phyloP scores from a whole-genome alignment of 352 stramenopile species.

The Phytopythium cucurbitacearum region DNA sequence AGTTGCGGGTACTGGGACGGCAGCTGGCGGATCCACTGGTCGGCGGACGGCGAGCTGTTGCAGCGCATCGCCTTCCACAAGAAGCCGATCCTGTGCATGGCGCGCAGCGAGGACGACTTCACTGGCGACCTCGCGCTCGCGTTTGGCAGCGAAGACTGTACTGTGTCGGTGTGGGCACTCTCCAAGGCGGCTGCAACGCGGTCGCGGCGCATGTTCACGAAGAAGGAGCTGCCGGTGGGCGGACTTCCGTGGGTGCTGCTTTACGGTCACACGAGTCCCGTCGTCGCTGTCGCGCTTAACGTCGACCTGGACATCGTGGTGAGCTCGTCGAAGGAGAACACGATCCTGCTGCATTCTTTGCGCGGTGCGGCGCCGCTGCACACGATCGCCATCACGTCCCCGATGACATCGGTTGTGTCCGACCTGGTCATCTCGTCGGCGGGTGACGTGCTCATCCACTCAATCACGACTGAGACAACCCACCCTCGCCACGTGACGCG shows the following conservation, averaged over 20 bases:
- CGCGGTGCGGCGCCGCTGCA: slow-evolving; percentile 71
- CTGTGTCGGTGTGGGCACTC: slow-evolving; percentile 80
- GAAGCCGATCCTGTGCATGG: slow-evolving; percentile 84
- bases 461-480: slow-evolving; percentile 27
- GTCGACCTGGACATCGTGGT: slow-evolving; percentile 81
- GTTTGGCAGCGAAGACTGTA: slow-evolving; percentile 85
- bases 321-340: slow-evolving; percentile 74
- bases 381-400: slow-evolving; percentile 54
- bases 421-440: slow-evolving; percentile 75
- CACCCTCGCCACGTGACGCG: slow-evolving; percentile 26
- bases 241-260: slow-evolving; percentile 77
- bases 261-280: slow-evolving; percentile 69
- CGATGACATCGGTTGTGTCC: slow-evolving; percentile 44
- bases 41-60: slow-evolving; percentile 75
- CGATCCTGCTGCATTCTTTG: slow-evolving; percentile 72
- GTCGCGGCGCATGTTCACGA: slow-evolving; percentile 80
- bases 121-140: slow-evolving; percentile 79
- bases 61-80: slow-evolving; percentile 88
- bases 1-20: slow-evolving; percentile 87
- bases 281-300: slow-evolving; percentile 76
- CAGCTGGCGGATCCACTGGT: slow-evolving; percentile 87
- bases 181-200: slow-evolving; percentile 76
- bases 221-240: slow-evolving; percentile 79
- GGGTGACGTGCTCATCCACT: slow-evolving; percentile 70
- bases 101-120: slow-evolving; percentile 81